phyloP scores from a whole-genome alignment of 1,284 basidiomycete genomes.

The Ceratobasidium sp. region DNA sequence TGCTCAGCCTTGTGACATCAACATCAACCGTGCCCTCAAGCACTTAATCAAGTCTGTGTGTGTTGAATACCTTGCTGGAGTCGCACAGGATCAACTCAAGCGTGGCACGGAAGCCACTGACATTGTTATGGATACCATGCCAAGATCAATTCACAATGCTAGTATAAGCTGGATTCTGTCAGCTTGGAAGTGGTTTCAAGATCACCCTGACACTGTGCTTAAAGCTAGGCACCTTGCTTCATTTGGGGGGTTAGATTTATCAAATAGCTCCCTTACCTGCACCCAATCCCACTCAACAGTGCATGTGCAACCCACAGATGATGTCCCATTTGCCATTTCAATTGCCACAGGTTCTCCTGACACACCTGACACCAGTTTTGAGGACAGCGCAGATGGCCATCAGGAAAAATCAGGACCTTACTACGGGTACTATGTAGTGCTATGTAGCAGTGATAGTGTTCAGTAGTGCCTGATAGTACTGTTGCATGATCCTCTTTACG shows the following conservation, averaged over 20 bases:
- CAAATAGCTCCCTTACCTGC: neutral
- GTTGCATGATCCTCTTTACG: no score
- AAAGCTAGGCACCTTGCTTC: neutral
- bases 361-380: neutral
- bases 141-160: neutral
- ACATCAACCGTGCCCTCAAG: constrained; percentile 54
- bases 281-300: neutral
- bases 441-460: no score
- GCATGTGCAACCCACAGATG: neutral
- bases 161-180: constrained; percentile 10
- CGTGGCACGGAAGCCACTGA: neutral
- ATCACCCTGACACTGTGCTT: constrained; percentile 12
- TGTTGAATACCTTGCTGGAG: constrained; percentile 4
- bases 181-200: constrained; percentile 15
- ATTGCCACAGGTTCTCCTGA: neutral
- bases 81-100: neutral
- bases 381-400: neutral
- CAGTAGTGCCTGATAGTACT: no score
- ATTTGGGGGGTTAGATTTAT: constrained; percentile 5
- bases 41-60: constrained; percentile 49
- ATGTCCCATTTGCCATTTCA: neutral
- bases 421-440: no score
- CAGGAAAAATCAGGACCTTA: no score
- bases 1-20: constrained; percentile 55
- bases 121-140: constrained; percentile 5